These are phyloP conservation scores for Eimeria zaria DNA, from an alignment of 169 alveolate species.

Conservation along the genomic window DNA sequence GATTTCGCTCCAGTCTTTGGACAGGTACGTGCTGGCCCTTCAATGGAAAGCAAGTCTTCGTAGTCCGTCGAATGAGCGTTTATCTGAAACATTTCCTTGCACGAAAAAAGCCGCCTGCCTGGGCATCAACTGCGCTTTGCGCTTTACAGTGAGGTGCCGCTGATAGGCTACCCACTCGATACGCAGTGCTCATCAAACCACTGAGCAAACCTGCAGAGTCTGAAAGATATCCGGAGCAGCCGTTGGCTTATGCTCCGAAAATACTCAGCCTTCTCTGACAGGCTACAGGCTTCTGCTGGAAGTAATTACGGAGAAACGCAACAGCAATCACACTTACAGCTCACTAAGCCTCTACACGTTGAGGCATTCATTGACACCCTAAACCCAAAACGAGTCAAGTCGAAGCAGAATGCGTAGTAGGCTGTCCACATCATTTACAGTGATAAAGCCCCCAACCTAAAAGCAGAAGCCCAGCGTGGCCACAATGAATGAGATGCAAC, in stretches of 20 bases:
- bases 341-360: background rate
- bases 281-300: background rate
- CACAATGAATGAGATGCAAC: no score
- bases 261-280: background rate
- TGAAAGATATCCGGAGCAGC: background rate
- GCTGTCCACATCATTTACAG: background rate
- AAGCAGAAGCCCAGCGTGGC: background rate
- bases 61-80: background rate
- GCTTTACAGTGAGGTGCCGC: background rate
- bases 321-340: background rate
- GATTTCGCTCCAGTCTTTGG: background rate
- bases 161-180: background rate
- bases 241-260: background rate
- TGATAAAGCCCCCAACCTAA: background rate
- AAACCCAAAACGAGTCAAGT: background rate
- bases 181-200: background rate
- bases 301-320: no score
- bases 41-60: background rate
- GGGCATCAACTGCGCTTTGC: background rate
- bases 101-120: background rate
- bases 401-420: background rate
- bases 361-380: background rate
- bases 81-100: background rate
- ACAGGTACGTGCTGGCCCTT: no score
- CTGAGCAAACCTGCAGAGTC: background rate